Evolutionary conservation across 129 eudicot species (phyloP), one percentile per base, ranked within the genome.

Genomic region (Ambrosia trifida): DNA sequence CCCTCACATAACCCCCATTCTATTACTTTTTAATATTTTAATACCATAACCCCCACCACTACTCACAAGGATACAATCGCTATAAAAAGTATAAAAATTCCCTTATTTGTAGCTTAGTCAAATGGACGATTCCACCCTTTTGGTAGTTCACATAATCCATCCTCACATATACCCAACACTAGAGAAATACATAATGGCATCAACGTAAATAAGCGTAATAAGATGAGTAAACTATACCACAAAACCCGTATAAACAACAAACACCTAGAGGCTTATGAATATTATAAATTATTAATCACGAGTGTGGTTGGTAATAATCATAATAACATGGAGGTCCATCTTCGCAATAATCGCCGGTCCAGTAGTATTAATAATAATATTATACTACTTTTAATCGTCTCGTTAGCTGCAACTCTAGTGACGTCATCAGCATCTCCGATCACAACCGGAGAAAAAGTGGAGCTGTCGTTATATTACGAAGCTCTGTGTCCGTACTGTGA

Each of bases 401-500:
- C 70, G 7, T 45, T 65, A 65, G 53, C 35, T 2, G 53, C 70
- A 33, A 12, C 53, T 13, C 18, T 11, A 13, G 6, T 47, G 17
- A 47, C 44, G 44, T 40, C 44, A 40, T 40, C 44, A 1, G 44
- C 66, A 31, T 70, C 75, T 6, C 62, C 66, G 53, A 32, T 66
- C 58, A 59, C 69, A 18, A 1, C 68, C 18, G 78, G 51, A 17
- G 78, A 79, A 1, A 89, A 89, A 53, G 89, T 89, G 31, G 62
- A 69, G 17, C 16, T 89, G n/a, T 81, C 73, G 40, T 11, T 89
- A 31, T 89, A 89, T 51, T 86, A 89, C 68, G 96, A 89, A 75
- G 81, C 88, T 4, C 68, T 89, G 36, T 89, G 96, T 49, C 90
- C 93, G 0, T 86, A 66, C 83, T 89, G 94, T 67, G 81, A 87